Conservation (phyloP, 306 rosid species). For the Ormosia semicastrata region DNA sequence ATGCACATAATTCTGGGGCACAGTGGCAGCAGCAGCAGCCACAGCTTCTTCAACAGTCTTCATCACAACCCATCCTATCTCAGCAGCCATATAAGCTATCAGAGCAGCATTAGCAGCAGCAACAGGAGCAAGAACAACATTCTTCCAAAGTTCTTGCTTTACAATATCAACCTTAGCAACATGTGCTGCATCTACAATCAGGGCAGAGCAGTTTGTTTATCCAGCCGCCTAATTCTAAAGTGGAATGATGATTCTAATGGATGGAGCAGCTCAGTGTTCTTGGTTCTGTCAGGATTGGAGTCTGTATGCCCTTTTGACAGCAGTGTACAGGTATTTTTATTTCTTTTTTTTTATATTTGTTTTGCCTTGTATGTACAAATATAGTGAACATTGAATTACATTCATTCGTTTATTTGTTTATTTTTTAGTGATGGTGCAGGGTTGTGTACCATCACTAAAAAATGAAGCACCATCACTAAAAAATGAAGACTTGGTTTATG, state of each 20-base stretch:
- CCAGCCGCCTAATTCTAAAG: slow-evolving; percentile 52
- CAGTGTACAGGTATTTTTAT: slow-evolving; percentile 65
- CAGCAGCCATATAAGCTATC: slow-evolving; percentile 47
- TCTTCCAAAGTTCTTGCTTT: slow-evolving; percentile 37
- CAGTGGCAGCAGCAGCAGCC: slow-evolving; percentile 57
- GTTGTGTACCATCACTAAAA: no score
- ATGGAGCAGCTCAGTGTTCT: slow-evolving; percentile 40
- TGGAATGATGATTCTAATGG: slow-evolving; percentile 50
- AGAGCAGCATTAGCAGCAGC: slow-evolving; percentile 36
- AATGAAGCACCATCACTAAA: no score
- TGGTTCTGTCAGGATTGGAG: slow-evolving; percentile 42
- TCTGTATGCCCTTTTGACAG: slow-evolving; percentile 50
- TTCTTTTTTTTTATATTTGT: neutral
- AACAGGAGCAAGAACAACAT: slow-evolving; percentile 36
- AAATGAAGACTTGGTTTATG: no score
- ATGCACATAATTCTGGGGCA: slow-evolving; percentile 63
- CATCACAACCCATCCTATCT: slow-evolving; percentile 39
- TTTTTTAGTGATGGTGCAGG: neutral
- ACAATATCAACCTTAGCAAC: slow-evolving; percentile 55
- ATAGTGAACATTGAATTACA: neutral
- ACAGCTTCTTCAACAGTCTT: slow-evolving; percentile 46
- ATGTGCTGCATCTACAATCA: slow-evolving; percentile 52
- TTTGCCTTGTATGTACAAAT: neutral
- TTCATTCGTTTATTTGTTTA: neutral
- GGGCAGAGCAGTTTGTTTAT: slow-evolving; percentile 55